A percentile compares a stretch with the other conserved stretches of the same genome.
Evolutionary conservation across 192 early-diverging fungal species (phyloP).

Genomic region (Backusella mclennaniae): DNA sequence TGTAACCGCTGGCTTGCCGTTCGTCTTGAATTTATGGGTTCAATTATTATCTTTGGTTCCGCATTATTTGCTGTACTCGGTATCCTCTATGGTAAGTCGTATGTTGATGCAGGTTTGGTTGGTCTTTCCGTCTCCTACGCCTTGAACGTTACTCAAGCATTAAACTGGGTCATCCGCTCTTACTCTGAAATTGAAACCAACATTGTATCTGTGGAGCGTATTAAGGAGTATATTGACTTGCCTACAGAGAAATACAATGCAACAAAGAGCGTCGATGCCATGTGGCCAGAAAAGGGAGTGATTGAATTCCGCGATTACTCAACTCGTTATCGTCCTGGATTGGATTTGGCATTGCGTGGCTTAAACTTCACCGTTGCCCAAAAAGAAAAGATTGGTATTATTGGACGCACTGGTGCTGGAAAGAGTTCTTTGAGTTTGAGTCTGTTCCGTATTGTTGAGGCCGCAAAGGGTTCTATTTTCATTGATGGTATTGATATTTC

Average conservation of each 20-base stretch:
- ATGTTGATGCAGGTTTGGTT: constrained; percentile 70
- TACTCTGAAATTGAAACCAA: constrained; percentile 83
- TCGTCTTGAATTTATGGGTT: constrained; percentile 80
- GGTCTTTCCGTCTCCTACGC: constrained; percentile 66
- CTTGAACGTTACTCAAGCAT: constrained; percentile 73
- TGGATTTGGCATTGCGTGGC: constrained; percentile 77
- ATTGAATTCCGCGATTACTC: constrained; percentile 79
- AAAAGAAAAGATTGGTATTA: constrained; percentile 59
- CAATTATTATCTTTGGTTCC: constrained; percentile 79
- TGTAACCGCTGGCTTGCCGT: constrained; percentile 69
- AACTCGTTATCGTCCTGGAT: constrained; percentile 78
- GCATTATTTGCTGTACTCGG: constrained; percentile 73
- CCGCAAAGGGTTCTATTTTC: constrained; percentile 51
- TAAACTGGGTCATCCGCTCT: constrained; percentile 90
- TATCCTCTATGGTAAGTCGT: constrained; percentile 43
- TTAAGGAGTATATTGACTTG: constrained; percentile 82
- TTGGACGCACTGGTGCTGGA: constrained; percentile 71
- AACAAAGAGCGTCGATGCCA: constrained; percentile 55
- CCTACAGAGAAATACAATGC: constrained; percentile 76
- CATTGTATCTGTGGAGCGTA: constrained; percentile 76
- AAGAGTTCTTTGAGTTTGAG: constrained; percentile 63
- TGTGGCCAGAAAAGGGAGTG: constrained; percentile 77
- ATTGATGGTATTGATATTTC: constrained; percentile 67
- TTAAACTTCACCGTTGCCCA: constrained; percentile 42
- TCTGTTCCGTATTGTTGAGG: constrained; percentile 70